A percentile compares a stretch with the other conserved stretches of the same genome.
Conservation (phyloP, 1,139 yeast species). For the Suhomyces chickasaworum region DNA sequence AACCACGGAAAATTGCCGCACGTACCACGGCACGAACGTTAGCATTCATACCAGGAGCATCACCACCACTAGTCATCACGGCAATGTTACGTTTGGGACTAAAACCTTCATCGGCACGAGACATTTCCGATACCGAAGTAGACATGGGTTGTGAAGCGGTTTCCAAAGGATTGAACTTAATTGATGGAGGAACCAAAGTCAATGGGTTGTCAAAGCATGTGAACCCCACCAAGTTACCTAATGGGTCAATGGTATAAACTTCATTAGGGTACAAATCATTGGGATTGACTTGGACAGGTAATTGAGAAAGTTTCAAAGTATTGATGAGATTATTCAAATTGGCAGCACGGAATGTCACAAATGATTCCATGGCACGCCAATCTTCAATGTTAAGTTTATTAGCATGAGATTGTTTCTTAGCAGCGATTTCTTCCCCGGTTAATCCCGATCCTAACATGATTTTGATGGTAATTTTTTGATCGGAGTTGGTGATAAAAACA, state of each 20-base stretch:
- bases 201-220: constrained; percentile 61
- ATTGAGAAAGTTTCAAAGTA: constrained; percentile 28
- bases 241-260: constrained; percentile 66
- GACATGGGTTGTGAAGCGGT: constrained; percentile 15
- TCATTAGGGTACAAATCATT: constrained; percentile 68
- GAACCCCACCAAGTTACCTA: constrained; percentile 69
- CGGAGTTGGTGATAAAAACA: constrained; percentile 36
- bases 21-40: constrained; percentile 93
- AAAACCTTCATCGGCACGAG: constrained; percentile 16
- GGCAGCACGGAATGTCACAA: constrained; percentile 40
- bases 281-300: constrained; percentile 50
- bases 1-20: constrained; percentile 83
- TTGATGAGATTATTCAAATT: constrained; percentile 39
- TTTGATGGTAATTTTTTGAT: constrained; percentile 33
- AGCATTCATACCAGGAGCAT: constrained; percentile 98
- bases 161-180: constrained; percentile 20
- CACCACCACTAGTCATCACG: constrained; percentile 98
- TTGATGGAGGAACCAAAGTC: constrained; percentile 49
- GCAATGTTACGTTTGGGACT: constrained; percentile 61
- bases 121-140: constrained; percentile 20
- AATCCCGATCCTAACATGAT: constrained; percentile 29
- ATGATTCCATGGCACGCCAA: constrained; percentile 52
- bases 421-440: constrained; percentile 29
- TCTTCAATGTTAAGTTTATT: constrained; percentile 39
- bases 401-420: constrained; percentile 26